A percentile compares a stretch with the other conserved stretches of the same genome.
Conservation (phyloP, 805 yeast species). For the Teunomyces kruisii region DNA sequence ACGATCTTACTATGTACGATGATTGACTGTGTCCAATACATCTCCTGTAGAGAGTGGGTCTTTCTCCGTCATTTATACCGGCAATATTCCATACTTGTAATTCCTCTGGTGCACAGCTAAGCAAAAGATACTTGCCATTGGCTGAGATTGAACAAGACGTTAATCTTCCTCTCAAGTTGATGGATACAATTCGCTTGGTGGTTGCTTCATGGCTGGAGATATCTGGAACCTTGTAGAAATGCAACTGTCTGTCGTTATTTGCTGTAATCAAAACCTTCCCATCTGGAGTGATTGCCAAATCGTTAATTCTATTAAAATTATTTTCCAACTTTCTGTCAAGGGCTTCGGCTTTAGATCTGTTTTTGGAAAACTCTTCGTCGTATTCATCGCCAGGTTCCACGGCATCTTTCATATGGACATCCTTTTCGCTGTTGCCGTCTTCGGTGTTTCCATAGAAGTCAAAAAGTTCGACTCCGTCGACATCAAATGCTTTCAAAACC, state of each 20-base stretch:
- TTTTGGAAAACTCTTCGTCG: slow-evolving; percentile 5
- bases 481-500: slow-evolving; percentile 40
- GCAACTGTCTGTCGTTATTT: slow-evolving; percentile 60
- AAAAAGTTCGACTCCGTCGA: slow-evolving; percentile 41
- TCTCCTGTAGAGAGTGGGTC: slow-evolving; percentile 48
- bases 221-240: slow-evolving; percentile 55
- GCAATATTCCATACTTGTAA: slow-evolving; percentile 78
- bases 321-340: slow-evolving; percentile 14
- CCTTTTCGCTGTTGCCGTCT: slow-evolving; percentile 17
- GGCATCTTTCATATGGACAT: slow-evolving; percentile 9
- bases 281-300: slow-evolving; percentile 64
- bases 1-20: slow-evolving; percentile 67
- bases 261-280: slow-evolving; percentile 63
- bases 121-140: slow-evolving; percentile 52
- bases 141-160: slow-evolving; percentile 64
- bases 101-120: slow-evolving; percentile 73
- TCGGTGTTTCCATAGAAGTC: slow-evolving; percentile 41
- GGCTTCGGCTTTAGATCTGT: slow-evolving; percentile 1
- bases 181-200: slow-evolving; percentile 40
- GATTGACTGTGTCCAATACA: slow-evolving; percentile 73
- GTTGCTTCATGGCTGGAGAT: slow-evolving; percentile 30
- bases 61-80: slow-evolving; percentile 9
- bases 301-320: slow-evolving; percentile 56
- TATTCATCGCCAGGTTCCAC: neutral
- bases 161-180: slow-evolving; percentile 55